phyloP scores from a whole-genome alignment of 2,329 filamentous ascomycete genomes.

The Reticulascus tulasneorum region DNA sequence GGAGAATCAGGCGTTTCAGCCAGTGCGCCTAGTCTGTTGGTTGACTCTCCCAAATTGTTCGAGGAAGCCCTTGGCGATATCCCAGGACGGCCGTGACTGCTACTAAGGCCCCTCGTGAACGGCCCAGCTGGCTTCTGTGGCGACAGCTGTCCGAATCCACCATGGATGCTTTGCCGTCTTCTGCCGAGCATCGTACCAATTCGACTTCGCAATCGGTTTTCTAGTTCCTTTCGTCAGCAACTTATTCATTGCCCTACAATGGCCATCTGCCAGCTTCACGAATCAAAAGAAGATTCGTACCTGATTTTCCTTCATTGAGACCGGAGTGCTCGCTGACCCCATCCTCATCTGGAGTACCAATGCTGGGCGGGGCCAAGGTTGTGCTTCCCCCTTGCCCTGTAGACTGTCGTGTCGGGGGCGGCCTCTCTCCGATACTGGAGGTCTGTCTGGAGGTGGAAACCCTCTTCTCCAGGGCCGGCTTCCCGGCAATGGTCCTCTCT shows the following conservation, averaged over 20 bases:
- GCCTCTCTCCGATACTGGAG: constrained; percentile 30
- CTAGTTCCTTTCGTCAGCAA: constrained; percentile 22
- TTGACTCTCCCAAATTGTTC: constrained; percentile 53
- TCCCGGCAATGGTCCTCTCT: constrained; percentile 13
- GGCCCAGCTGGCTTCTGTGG: constrained; percentile 47
- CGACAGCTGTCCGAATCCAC: constrained; percentile 54
- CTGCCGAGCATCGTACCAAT: constrained; percentile 68
- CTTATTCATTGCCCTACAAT: not conserved
- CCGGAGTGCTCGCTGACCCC: constrained; percentile 42
- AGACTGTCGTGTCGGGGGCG: not conserved
- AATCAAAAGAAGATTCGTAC: too few species aligned
- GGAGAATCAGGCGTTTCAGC: constrained; percentile 50
- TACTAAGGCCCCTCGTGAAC: constrained; percentile 61
- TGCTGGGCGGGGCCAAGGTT: constrained; percentile 24
- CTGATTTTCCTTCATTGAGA: constrained; percentile 19
- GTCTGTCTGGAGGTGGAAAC: constrained; percentile 34
- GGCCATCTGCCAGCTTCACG: too few species aligned
- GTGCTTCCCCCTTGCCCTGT: too few species aligned
- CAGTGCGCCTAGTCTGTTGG: constrained; percentile 51
- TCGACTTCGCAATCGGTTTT: constrained; percentile 58
- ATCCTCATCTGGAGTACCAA: constrained; percentile 31
- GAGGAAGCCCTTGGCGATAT: constrained; percentile 57
- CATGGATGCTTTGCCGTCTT: constrained; percentile 63
- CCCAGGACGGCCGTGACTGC: constrained; percentile 40
- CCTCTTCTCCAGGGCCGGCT: constrained; percentile 33